Conservation (phyloP, 768 basidiomycete genomes). For the Naganishia friedmannii region DNA sequence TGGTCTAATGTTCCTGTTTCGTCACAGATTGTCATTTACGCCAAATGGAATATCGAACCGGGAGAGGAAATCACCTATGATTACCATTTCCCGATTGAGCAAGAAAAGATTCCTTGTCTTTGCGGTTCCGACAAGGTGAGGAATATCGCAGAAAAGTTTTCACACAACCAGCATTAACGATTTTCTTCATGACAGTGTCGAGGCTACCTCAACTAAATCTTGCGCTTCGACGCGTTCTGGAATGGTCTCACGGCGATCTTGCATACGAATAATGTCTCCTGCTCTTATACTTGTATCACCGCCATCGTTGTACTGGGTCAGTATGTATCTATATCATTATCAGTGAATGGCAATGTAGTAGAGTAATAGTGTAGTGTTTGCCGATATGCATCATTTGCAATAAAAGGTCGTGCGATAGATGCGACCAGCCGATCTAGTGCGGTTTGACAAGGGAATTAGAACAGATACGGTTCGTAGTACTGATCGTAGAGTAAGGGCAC, state of each 20-base stretch:
- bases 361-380: neutral
- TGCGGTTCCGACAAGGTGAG: slow-evolving; percentile 65
- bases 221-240: neutral
- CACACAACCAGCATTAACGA: neutral
- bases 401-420: too few species aligned
- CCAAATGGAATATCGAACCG: slow-evolving; percentile 89
- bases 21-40: slow-evolving; percentile 90
- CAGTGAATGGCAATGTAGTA: neutral
- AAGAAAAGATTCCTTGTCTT: slow-evolving; percentile 83
- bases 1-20: neutral
- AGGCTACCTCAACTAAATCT: slow-evolving; percentile 85
- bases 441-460: too few species aligned
- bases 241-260: neutral
- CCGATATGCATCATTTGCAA: neutral
- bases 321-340: slow-evolving; percentile 20
- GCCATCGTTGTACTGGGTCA: slow-evolving; percentile 12
- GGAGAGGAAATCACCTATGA: slow-evolving; percentile 99
- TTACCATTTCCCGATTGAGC: slow-evolving; percentile 99
- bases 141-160: slow-evolving; percentile 14
- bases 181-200: slow-evolving; percentile 65
- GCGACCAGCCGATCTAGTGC: too few species aligned
- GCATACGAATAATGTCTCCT: neutral
- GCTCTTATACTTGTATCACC: neutral
- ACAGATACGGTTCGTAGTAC: too few species aligned
- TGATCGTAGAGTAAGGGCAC: too few species aligned